Base-by-base conservation (phyloP, 768 basidiomycete genomes). In the Dentipellis sp. region DNA sequence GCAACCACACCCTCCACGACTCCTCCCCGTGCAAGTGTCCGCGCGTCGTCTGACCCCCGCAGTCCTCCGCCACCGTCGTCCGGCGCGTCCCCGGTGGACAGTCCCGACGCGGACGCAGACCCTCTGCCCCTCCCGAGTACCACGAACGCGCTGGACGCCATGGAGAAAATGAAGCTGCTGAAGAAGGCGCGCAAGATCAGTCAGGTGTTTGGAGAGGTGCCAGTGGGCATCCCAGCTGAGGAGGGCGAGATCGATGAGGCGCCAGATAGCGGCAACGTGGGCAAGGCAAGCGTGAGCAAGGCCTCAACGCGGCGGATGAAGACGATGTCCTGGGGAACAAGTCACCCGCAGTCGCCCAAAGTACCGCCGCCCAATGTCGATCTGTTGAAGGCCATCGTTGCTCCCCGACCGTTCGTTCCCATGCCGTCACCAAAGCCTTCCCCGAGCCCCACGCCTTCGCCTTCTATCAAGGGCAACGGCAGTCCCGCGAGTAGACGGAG, bases 131-230 rank as follows among this genome's bases (percentile, higher is more conserved):
- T 55, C 11, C 65, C 68, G 36, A 64, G 67, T 38, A 71, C 66
- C 22, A 59, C 63, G 17, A 72, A 74, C 60, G 66, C 68, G 12
- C 67, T 73, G 22, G 68, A 67, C 53, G 64, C 65, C 12, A 60
- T 61, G 54, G 67, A 74, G 53, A 75, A 74, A 59, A 70, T 65
- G 53, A 70, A 67, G 58, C 62, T 74, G 52, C 57, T 76, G 53
- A 70, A 69, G 62, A 75, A 77, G 58, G 69, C 72, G 22, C 67
- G 73, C 38, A 78, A 75, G 59, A 65, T 80, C 49, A 73, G 72
- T 58, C 71, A 67, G 51, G 70, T 75, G 49, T 71, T 81, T 42
- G 73, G 72, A 38, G 70, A 75, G 29, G 54, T 69, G 3, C 64
- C 74, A 14, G 55, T 62, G 17, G 56, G 57, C 19, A 46, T 47